Conservation (phyloP, 2,329 filamentous ascomycete genomes). For the Cladosporium sp. region DNA sequence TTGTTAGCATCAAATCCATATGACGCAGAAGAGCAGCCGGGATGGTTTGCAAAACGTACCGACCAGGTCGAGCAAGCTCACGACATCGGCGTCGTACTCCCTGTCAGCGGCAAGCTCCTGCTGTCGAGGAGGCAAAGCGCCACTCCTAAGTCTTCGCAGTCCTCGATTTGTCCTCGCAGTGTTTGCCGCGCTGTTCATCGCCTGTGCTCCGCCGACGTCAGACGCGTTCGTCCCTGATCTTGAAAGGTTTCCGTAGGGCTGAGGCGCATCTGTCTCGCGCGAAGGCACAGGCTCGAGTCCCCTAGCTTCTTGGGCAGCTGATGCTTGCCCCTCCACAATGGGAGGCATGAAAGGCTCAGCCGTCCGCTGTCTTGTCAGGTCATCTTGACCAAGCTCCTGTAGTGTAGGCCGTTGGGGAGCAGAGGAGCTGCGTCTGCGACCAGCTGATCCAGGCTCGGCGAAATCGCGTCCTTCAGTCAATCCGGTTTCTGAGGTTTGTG, state of each 20-base stretch:
- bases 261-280: not conserved
- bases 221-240: not conserved
- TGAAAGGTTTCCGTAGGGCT: not conserved
- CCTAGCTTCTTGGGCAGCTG: conserved; percentile 9
- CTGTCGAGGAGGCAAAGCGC: conserved; percentile 4
- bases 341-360: conserved; percentile 24
- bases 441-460: conserved; percentile 10
- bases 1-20: conserved; percentile 20
- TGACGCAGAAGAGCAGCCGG: not conserved
- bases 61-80: conserved; percentile 63
- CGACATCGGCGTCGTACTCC: conserved; percentile 57
- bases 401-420: conserved; percentile 23
- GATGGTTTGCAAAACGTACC: conserved; percentile 41
- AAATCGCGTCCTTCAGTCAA: conserved; percentile 13
- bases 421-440: conserved; percentile 27
- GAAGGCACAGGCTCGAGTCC: conserved; percentile 9
- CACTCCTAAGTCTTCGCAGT: conserved; percentile 16
- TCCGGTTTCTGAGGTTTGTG: conserved; percentile 3
- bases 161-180: conserved; percentile 23
- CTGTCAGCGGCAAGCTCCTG: conserved; percentile 11
- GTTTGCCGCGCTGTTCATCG: conserved; percentile 24
- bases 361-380: conserved; percentile 22
- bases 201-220: conserved; percentile 14
- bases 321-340: conserved; percentile 23
- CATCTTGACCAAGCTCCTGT: conserved; percentile 15